Percentiles rank a stretch among this genome's conserved stretches.
Evolutionary conservation across 441 rosid species (phyloP).

Genomic region (Mallotus repandus): DNA sequence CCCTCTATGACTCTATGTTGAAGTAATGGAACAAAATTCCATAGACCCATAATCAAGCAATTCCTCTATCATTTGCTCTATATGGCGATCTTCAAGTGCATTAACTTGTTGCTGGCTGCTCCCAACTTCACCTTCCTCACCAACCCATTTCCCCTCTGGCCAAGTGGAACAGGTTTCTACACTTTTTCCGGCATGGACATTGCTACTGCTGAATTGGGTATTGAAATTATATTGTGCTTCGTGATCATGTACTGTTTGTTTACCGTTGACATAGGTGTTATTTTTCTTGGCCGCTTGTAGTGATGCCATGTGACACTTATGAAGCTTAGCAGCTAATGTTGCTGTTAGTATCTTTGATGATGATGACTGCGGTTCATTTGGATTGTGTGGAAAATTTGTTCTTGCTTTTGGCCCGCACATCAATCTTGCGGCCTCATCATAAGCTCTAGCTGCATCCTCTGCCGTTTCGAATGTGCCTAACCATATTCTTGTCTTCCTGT

Average conservation of each 20-base stretch:
- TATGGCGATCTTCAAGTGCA: slow-evolving; percentile 57
- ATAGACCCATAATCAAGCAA: slow-evolving; percentile 58
- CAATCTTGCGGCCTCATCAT: slow-evolving; percentile 71
- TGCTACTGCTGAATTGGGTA: background rate
- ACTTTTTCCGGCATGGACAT: slow-evolving; percentile 17
- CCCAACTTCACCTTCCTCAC: slow-evolving; percentile 25
- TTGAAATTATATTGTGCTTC: slow-evolving; percentile 14
- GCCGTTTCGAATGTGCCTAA: slow-evolving; percentile 76
- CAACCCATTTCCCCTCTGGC: slow-evolving; percentile 38
- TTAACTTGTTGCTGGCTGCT: slow-evolving; percentile 24
- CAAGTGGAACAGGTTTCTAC: slow-evolving; percentile 15
- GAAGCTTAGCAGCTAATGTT: slow-evolving; percentile 63
- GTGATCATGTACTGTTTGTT: slow-evolving; percentile 10
- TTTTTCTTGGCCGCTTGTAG: slow-evolving; percentile 37
- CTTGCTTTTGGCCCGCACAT: slow-evolving; percentile 65
- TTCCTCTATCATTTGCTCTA: slow-evolving; percentile 75
- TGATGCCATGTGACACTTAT: slow-evolving; percentile 59
- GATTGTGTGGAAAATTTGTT: slow-evolving; percentile 57
- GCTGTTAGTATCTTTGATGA: slow-evolving; percentile 68
- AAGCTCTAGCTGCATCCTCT: slow-evolving; percentile 71
- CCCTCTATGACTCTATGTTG: slow-evolving; percentile 20
- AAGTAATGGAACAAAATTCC: slow-evolving; percentile 47
- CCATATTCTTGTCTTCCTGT: slow-evolving; percentile 82
- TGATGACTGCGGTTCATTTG: slow-evolving; percentile 53
- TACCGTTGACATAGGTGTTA: background rate